phyloP scores from a whole-genome alignment of 768 basidiomycete genomes.

The Pleurotus platypus region DNA sequence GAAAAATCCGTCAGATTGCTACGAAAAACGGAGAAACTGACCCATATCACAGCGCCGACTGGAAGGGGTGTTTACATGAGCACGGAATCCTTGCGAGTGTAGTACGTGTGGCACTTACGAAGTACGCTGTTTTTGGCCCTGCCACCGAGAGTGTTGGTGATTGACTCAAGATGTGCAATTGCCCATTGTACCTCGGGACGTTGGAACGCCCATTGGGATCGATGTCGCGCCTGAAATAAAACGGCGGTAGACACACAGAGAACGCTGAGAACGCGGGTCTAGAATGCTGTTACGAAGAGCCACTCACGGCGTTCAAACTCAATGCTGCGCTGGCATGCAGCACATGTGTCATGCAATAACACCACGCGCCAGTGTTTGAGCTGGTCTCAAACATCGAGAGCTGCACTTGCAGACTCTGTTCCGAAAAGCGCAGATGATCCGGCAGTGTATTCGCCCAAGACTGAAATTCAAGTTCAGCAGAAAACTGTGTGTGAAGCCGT shows the following conservation, averaged over 20 bases:
- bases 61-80: constrained; percentile 13
- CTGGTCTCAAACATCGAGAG: constrained; percentile 77
- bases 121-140: constrained; percentile 46
- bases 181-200: constrained; percentile 41
- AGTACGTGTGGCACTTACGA: constrained; percentile 24
- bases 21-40: constrained; percentile 25
- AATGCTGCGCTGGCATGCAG: constrained; percentile 67
- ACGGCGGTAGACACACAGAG: constrained; percentile 42
- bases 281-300: constrained; percentile 37
- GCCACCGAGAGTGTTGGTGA: constrained; percentile 44
- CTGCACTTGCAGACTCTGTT: constrained; percentile 66
- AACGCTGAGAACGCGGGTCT: constrained; percentile 64
- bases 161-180: constrained; percentile 35
- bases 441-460: constrained; percentile 69
- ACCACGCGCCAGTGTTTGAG: constrained; percentile 79
- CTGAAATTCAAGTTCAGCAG: constrained; percentile 25
- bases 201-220: constrained; percentile 28
- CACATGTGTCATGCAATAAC: constrained; percentile 72
- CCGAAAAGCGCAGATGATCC: constrained; percentile 65
- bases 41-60: constrained; percentile 67
- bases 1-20: constrained; percentile 6
- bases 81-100: background rate
- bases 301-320: constrained; percentile 59
- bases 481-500: background rate
- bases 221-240: constrained; percentile 33